A percentile compares a stretch with the other conserved stretches of the same genome.
These are phyloP conservation scores for Tilletia setariae DNA, from an alignment of 1,284 basidiomycete species.

Conservation along the genomic window DNA sequence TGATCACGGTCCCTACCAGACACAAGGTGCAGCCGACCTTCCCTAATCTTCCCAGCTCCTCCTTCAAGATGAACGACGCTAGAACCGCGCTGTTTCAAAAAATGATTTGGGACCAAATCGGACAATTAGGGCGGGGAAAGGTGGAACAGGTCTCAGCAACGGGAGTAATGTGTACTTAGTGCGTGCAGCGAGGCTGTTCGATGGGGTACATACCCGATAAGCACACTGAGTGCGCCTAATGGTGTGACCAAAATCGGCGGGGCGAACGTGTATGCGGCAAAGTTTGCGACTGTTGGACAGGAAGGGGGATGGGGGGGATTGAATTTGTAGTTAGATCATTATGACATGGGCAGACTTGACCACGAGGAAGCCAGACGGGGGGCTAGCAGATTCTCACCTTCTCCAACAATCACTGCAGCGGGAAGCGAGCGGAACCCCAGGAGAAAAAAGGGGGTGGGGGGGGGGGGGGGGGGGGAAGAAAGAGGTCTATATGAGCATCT, in stretches of 20 bases:
- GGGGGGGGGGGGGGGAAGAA: constrained; percentile 1
- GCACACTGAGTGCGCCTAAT: constrained; percentile 89
- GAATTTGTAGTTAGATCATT: too few species aligned
- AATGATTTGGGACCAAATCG: too few species aligned
- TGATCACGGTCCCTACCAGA: constrained; percentile 84
- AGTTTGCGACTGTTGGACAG: constrained; percentile 76
- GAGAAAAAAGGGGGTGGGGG: background rate
- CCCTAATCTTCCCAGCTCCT: constrained; percentile 89
- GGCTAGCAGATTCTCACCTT: constrained; percentile 20
- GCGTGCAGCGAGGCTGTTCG: background rate
- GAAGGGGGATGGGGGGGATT: background rate
- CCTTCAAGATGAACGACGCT: constrained; percentile 86
- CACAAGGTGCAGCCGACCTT: constrained; percentile 88
- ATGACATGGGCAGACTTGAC: too few species aligned
- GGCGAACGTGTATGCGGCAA: constrained; percentile 96
- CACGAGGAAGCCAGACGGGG: too few species aligned
- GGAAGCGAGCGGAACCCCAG: background rate
- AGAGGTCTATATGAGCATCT: background rate
- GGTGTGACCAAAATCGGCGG: constrained; percentile 96
- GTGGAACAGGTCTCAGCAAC: too few species aligned
- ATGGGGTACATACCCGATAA: constrained; percentile 73
- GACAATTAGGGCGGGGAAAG: too few species aligned
- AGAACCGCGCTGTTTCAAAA: constrained; percentile 56
- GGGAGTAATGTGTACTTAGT: too few species aligned
- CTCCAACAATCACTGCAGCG: constrained; percentile 48